Evolutionary conservation across 2,329 filamentous ascomycete genomes (phyloP), one percentile per base, ranked within the genome.

Genomic region (Epichloe scottii): DNA sequence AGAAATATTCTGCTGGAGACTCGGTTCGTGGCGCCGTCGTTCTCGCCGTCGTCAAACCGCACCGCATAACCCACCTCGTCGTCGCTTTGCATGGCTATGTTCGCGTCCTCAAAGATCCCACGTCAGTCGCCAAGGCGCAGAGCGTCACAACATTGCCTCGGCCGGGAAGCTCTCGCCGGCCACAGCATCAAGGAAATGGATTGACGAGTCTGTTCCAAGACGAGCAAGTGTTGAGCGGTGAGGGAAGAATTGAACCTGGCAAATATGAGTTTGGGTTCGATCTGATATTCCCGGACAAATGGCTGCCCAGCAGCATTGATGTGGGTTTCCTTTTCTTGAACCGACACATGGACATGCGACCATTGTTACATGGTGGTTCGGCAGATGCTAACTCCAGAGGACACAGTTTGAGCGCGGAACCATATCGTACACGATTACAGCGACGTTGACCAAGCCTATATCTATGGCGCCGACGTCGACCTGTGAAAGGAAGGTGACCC

Each of bases 331-430:
- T 42, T 42, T 42, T 40, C 19, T 40, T 19, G 35, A 14, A 37
- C 15, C 2, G 35, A 37, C 15, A n/a, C 12, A 5, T 37, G 5
- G 35, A n/a, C 6, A n/a, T 7, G 15, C 4, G 35, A 37, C 35
- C 35, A 14, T 37, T 37, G 35, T 15, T n/a, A 8, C 33, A 44
- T 30, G 14, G 19, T n/a, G 34, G 15, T 30, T 7, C 23, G n/a
- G 2, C 23, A 30, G 10, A 7, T 35, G 17, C 50, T 51, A 42
- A 52, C 34, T 6, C 34, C 6, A n/a, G 30, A n/a, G 30, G 8
- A 30, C 37, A 44, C 66, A 97, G 89, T 98, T 98, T 66, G 93
- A 97, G 69, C 83, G 91, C 63, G 93, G 93, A 37, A 90, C 88
- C 2, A 88, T 98, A 60, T 85, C 86, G 19, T 98, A 97, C 69